Conservation (phyloP, 495 filamentous ascomycete genomes). For the Annulohypoxylon stygium region DNA sequence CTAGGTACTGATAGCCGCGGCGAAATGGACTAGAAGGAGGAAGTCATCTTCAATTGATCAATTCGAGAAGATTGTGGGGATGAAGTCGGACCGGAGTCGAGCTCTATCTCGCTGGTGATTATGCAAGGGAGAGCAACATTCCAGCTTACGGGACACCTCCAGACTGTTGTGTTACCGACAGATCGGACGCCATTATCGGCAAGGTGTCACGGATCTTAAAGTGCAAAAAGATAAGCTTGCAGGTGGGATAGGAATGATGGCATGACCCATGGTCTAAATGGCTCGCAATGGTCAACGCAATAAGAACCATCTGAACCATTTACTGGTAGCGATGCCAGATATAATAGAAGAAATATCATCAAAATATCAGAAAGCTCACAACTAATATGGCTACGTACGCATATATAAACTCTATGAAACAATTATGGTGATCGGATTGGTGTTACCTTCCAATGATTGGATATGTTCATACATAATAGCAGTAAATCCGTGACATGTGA, state of each 20-base stretch:
- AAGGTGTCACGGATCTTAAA: neutral
- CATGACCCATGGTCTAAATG: neutral
- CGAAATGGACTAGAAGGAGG: neutral
- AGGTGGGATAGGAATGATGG: neutral
- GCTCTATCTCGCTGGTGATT: neutral
- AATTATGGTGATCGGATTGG: neutral
- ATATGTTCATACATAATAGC: neutral
- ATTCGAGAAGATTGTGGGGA: constrained; percentile 7
- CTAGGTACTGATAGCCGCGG: neutral
- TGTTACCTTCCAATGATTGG: neutral
- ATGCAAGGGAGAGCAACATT: constrained; percentile 16
- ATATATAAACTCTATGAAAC: neutral
- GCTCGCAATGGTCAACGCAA: neutral
- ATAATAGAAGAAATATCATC: neutral
- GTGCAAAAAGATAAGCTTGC: constrained; percentile 8
- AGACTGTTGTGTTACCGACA: neutral
- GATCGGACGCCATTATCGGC: neutral
- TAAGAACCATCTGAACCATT: neutral
- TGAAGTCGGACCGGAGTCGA: neutral
- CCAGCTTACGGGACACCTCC: neutral
- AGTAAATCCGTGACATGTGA: constrained; percentile 39
- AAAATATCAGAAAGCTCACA: neutral
- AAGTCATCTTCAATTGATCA: neutral
- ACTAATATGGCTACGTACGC: neutral
- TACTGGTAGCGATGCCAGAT: neutral